phyloP scores from a whole-genome alignment of 108 stramenopile species.

The Epipyxis sp. region DNA sequence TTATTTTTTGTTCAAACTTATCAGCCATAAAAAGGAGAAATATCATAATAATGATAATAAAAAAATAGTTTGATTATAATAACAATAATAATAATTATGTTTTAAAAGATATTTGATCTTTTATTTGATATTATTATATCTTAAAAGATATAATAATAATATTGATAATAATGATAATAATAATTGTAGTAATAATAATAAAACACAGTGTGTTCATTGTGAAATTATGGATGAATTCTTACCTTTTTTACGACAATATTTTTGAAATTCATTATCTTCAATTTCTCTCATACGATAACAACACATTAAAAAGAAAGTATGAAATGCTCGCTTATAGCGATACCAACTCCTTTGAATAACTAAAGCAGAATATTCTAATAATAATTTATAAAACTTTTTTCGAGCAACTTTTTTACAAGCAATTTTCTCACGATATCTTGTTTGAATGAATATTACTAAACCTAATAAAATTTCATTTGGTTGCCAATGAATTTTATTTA shows the following conservation, averaged over 20 bases:
- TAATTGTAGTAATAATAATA: no score
- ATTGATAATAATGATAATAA: no score
- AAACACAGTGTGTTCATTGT: no score
- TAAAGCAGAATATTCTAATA: slow-evolving; percentile 7
- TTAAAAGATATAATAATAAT: no score
- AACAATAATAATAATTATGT: no score
- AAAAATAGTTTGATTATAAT: no score
- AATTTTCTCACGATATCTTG: background rate
- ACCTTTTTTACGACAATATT: slow-evolving; percentile 1
- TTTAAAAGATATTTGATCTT: no score
- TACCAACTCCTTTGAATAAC: slow-evolving; percentile 33
- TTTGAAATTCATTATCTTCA: slow-evolving; percentile 15
- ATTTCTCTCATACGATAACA: background rate
- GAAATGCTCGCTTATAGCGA: slow-evolving; percentile 20
- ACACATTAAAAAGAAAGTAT: slow-evolving; percentile 35
- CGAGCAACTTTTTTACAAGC: background rate
- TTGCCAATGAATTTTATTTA: background rate
- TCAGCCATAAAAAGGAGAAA: no score
- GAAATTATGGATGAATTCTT: no score
- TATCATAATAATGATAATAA: no score
- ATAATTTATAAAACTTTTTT: background rate
- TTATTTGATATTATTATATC: no score
- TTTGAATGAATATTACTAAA: slow-evolving; percentile 11
- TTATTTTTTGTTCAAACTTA: no score
- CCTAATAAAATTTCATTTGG: background rate